Percentiles rank a stretch among this genome's conserved stretches.
Evolutionary conservation across 2,329 filamentous ascomycete genomes (phyloP).

Genomic region (Sclerotinia trifoliorum): DNA sequence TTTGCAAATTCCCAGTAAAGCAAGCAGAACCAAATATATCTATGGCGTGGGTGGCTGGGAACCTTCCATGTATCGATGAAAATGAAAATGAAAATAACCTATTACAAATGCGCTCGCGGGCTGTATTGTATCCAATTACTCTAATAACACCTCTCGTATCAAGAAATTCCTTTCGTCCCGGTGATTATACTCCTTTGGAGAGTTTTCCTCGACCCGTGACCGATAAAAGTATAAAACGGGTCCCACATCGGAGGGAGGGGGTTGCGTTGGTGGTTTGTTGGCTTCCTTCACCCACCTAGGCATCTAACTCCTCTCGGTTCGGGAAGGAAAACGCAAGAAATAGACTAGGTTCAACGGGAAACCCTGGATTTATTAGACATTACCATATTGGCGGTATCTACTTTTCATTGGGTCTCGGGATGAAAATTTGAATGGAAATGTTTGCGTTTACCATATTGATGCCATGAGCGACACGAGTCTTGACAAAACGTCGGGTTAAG

Average conservation of each 20-base stretch:
- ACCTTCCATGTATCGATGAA: background rate
- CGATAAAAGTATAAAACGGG: slow-evolving; percentile 15
- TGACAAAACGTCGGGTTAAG: slow-evolving; percentile 1
- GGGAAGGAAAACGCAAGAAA: background rate
- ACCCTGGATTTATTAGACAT: slow-evolving; percentile 16
- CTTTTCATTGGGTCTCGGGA: slow-evolving; percentile 14
- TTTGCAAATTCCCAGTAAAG: no score
- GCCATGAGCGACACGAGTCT: slow-evolving; percentile 17
- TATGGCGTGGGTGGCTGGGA: background rate
- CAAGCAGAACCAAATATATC: no score
- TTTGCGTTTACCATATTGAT: background rate
- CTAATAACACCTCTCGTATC: background rate
- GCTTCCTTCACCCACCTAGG: background rate
- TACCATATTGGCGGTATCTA: slow-evolving; percentile 21
- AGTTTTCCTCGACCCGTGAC: slow-evolving; percentile 18
- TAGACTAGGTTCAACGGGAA: background rate
- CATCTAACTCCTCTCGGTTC: slow-evolving; percentile 3
- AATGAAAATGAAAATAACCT: background rate
- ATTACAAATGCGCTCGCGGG: background rate
- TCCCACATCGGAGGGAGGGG: slow-evolving; percentile 5
- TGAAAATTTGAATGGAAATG: background rate
- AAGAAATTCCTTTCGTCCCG: background rate
- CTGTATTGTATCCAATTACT: background rate
- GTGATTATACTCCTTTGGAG: slow-evolving; percentile 1
- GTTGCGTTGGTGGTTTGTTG: slow-evolving; percentile 7